Base-by-base conservation (phyloP, 2,329 filamentous ascomycete species). In the Hypoxylon sp. region DNA sequence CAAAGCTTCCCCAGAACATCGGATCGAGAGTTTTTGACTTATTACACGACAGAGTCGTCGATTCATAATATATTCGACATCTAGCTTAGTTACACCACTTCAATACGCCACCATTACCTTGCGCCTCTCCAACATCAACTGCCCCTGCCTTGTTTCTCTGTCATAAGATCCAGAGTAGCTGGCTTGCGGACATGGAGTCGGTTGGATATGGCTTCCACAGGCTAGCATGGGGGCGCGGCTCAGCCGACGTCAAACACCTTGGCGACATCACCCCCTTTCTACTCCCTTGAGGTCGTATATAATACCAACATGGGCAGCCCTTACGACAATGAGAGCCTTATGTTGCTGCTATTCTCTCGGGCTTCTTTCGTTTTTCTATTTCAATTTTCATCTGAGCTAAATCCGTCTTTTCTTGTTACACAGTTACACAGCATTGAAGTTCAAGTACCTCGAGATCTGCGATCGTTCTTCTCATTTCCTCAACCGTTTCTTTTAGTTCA, bases 231-330 rank as follows among this genome's bases (percentile, higher is more conserved):
- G 50, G 30, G 43, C n/a, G 59, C 19, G 60, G 64, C 61, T 64
- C 51, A 67, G 64, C 57, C 47, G 48, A 61, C 41, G 34, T 61
- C 54, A 64, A 60, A 62, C 57, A 28, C 32, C 61, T 67, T 63
- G 61, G 61, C 57, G 34, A 17, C 10, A 47, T 26, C 7, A 30
- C 30, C 58, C 47, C 51, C 37, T 54, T 46, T 32, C 47, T 39
- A 17, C 47, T 41, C 34, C 57, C 6, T 44, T 37, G 3, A 48
- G 4, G 10, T 15, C 19, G 30, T 56, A 58, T 65, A 67, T 67
- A 65, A 62, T 46, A 59, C 39, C 30, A 62, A 51, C 47, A 52
- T 34, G 44, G 22, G 30, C 11, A 26, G 44, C 43, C 46, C 28
- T 19, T 51, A 54, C 47, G 47, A 46, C 41, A 47, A 19, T 51